These are phyloP conservation scores for Chaetoceros tenuissimus DNA, from an alignment of 108 stramenopile genomes.

Conservation along the genomic window DNA sequence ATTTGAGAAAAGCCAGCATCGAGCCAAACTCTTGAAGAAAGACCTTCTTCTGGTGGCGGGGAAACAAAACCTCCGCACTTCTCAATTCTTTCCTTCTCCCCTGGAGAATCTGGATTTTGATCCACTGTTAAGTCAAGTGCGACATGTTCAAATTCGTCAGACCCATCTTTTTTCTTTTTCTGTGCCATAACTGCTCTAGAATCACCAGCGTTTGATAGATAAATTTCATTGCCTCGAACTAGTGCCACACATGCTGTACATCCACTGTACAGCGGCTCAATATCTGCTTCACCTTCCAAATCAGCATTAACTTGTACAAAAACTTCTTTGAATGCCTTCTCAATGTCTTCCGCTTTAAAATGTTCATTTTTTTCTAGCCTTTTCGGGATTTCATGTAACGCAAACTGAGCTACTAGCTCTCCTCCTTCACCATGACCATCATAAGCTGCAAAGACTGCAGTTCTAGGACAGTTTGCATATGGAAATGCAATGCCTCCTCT, in stretches of 20 bases:
- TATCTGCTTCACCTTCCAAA: conserved; percentile 43
- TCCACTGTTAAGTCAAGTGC: conserved; percentile 29
- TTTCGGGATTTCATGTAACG: conserved; percentile 75
- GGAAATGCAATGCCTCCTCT: conserved; percentile 91
- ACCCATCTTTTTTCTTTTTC: conserved; percentile 23
- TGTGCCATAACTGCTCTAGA: conserved; percentile 83
- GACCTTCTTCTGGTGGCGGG: conserved; percentile 85
- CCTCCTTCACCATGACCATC: conserved; percentile 93
- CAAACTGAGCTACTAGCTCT: conserved; percentile 87
- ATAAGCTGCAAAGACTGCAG: conserved; percentile 85
- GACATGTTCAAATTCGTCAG: conserved; percentile 2
- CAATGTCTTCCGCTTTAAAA: conserved; percentile 35
- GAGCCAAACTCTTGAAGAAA: conserved; percentile 87
- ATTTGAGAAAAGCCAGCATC: conserved; percentile 85
- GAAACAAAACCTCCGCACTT: conserved; percentile 83
- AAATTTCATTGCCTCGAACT: conserved; percentile 54
- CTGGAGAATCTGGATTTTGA: conserved; percentile 89
- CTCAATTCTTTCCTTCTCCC: conserved; percentile 76
- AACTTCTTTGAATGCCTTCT: conserved; percentile 63
- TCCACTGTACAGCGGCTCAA: conserved; percentile 81
- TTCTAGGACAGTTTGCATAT: conserved; percentile 53
- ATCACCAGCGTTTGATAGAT: conserved; percentile 86
- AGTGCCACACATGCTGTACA: conserved; percentile 88
- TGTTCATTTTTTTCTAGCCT: conserved; percentile 49
- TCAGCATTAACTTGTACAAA: conserved; percentile 76